phyloP scores from a whole-genome alignment of 495 filamentous ascomycete genomes.

The Talaromyces trachyspermus region DNA sequence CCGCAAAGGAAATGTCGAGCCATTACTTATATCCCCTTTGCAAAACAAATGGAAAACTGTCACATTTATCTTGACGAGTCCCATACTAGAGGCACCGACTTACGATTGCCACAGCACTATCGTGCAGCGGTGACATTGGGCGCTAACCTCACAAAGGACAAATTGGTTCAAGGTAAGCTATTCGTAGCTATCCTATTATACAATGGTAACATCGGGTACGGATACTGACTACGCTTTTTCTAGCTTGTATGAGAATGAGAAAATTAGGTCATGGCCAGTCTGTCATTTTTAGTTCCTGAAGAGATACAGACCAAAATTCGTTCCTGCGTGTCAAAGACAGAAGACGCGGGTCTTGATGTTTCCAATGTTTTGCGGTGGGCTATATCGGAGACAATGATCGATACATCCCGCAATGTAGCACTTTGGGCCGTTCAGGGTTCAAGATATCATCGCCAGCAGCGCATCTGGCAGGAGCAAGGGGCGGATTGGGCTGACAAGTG shows the following conservation, averaged over 20 bases:
- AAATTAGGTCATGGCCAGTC: conserved; percentile 56
- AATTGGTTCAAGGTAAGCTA: conserved; percentile 63
- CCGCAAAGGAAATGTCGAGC: conserved; percentile 37
- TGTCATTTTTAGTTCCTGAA: conserved; percentile 46
- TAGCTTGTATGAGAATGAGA: conserved; percentile 63
- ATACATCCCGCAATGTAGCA: conserved; percentile 40
- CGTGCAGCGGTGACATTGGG: conserved; percentile 66
- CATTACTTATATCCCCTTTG: conserved; percentile 55
- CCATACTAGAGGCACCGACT: conserved; percentile 69
- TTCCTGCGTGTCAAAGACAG: conserved; percentile 17
- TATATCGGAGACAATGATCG: conserved; percentile 48
- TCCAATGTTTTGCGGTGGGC: conserved; percentile 52
- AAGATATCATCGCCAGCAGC: conserved; percentile 29
- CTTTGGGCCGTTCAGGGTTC: conserved; percentile 56
- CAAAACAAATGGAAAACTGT: conserved; percentile 51
- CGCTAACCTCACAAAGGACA: conserved; percentile 61
- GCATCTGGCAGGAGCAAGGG: conserved; percentile 11
- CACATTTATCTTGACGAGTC: conserved; percentile 69
- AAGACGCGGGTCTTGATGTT: conserved; percentile 24
- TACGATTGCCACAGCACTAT: conserved; percentile 53
- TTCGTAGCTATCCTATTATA: not conserved
- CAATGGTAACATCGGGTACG: not conserved
- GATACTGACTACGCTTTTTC: not conserved
- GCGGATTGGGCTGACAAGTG: not conserved
- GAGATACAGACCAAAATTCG: conserved; percentile 35